A percentile compares a stretch with the other conserved stretches of the same genome.
These are phyloP conservation scores for Thozetella sp. DNA, from an alignment of 495 filamentous ascomycete genomes.

Conservation along the genomic window DNA sequence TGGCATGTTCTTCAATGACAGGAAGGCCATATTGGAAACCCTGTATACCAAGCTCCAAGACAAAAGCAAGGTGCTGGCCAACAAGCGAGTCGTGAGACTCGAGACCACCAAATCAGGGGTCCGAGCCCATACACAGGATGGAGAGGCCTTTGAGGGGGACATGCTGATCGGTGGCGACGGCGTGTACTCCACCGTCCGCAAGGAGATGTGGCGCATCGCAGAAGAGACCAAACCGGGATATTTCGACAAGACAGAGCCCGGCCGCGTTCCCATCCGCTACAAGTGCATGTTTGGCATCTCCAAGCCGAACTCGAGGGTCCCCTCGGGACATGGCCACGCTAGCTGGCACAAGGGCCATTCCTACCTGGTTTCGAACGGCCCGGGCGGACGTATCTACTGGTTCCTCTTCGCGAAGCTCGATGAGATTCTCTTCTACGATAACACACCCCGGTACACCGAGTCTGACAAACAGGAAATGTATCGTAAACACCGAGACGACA, in stretches of 20 bases:
- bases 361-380: too few species aligned
- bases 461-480: too few species aligned
- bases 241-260: conserved; percentile 3
- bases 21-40: conserved; percentile 28
- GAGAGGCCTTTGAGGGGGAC: conserved; percentile 27
- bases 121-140: conserved; percentile 26
- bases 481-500: too few species aligned
- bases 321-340: too few species aligned
- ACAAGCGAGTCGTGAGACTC: conserved; percentile 21
- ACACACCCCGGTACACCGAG: too few species aligned
- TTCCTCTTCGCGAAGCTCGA: too few species aligned
- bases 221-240: conserved; percentile 3
- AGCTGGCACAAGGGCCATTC: too few species aligned
- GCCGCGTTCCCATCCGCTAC: background rate
- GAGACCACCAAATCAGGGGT: conserved; percentile 17
- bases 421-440: too few species aligned
- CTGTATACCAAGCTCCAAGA: conserved; percentile 32
- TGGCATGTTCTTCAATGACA: conserved; percentile 25
- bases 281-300: background rate
- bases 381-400: too few species aligned
- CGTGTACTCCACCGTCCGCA: conserved; percentile 38
- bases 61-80: conserved; percentile 26
- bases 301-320: background rate
- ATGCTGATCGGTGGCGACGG: conserved; percentile 48
- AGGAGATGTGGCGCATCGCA: conserved; percentile 35